Base-by-base conservation (phyloP, 768 basidiomycete genomes). In the Coprinopsis cinerea region DNA sequence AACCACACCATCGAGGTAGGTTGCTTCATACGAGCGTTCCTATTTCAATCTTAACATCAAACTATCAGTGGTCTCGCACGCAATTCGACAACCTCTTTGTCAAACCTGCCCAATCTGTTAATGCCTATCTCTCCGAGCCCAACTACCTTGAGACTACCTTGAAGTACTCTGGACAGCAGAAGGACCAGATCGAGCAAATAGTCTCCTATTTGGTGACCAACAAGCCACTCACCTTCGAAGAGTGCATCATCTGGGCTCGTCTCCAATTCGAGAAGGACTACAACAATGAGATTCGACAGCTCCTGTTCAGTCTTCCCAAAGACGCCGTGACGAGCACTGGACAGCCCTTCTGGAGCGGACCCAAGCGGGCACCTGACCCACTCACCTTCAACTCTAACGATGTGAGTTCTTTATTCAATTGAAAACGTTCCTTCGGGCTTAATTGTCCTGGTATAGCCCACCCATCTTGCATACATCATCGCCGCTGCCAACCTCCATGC, bases 291-390 rank as follows among this genome's bases (percentile, higher is more conserved):
- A 98, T 98, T 64, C 83, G 83, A 52, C 96, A 99, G 65, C 72
- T 99, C 28, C 66, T 99, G 39, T 92, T 81, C 75, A 96, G 91
- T 68, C 73, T 99, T 57, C 96, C 96, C 10, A 95, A 93, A 66
- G 96, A 99, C 64, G 86, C 88, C 32, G 71, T 88, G 41, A 93
- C 94, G 6, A 91, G 81, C 60, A 86, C 83, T 17, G 96, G 96
- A 4, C 90, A 92, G 58, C 94, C 93, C 10, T 99, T 99, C 79
- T 99, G 96, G 96, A 94, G 92, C 58, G 92, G 94, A 17, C 96
- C 96, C 2, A 99, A 99, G 74, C 82, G 96, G 53, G 95, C 94
- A 5, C 96, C 96, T 11, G 92, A 97, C 43, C 75, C 95, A 23
- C 72, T 99, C 55, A 73, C 73, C 4, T 99, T 98, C 69, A 76